phyloP scores from a whole-genome alignment of 768 basidiomycete species.

The Boletus reticulatus region DNA sequence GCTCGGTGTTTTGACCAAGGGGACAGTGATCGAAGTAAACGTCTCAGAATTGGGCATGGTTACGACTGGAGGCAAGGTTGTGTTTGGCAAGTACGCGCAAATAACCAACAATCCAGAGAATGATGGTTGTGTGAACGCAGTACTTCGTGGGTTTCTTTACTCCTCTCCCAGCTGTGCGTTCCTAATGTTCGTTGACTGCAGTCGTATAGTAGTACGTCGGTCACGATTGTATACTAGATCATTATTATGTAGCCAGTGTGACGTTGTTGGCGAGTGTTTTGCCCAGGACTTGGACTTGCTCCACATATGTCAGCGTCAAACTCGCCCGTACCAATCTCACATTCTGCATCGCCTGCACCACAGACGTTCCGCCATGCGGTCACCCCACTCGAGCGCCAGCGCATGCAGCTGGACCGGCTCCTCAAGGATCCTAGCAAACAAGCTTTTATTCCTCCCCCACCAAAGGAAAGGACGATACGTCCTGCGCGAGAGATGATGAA shows the following conservation, averaged over 20 bases:
- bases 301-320: slow-evolving; percentile 32
- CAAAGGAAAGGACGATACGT: slow-evolving; percentile 79
- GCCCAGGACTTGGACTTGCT: slow-evolving; percentile 1
- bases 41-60: slow-evolving; percentile 99
- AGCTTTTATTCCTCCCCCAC: slow-evolving; percentile 73
- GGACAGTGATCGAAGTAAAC: slow-evolving; percentile 97
- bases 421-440: slow-evolving; percentile 88
- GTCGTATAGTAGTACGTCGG: slow-evolving; percentile 30
- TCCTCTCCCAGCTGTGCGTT: neutral
- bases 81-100: slow-evolving; percentile 92
- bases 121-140: slow-evolving; percentile 94
- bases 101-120: slow-evolving; percentile 95
- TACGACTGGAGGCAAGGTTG: slow-evolving; percentile 93
- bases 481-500: slow-evolving; percentile 96
- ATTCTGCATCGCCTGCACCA: slow-evolving; percentile 33
- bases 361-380: slow-evolving; percentile 42
- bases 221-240: too few relatives aligned
- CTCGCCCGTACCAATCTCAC: slow-evolving; percentile 28
- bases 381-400: slow-evolving; percentile 52
- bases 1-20: slow-evolving; percentile 96
- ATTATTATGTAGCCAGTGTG: neutral
- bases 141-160: slow-evolving; percentile 63
- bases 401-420: slow-evolving; percentile 76
- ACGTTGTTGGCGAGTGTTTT: slow-evolving; percentile 25
- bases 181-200: slow-evolving; percentile 10